Base-by-base conservation (phyloP, 495 filamentous ascomycete species). In the Tuber aestivum region DNA sequence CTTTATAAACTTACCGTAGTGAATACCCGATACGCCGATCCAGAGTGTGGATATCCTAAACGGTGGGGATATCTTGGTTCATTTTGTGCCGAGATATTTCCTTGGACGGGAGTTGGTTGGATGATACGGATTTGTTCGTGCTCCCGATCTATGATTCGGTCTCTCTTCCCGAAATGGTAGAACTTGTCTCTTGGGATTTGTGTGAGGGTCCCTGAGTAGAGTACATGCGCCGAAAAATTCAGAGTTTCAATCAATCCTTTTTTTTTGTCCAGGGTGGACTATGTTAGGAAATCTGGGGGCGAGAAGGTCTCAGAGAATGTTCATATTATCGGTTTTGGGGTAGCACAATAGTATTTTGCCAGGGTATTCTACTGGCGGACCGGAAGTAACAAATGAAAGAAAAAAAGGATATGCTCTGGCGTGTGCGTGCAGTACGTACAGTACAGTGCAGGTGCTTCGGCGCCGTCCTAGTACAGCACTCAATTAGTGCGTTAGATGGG, bases 11-110 rank as follows among this genome's bases (percentile, higher is more conserved):
- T 35, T 65, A 65, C 27, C 56, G 27, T 65, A 7, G 35, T 65
- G 5, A 35, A 65, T 65, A 65, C 56, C 56, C 56, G 56, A 65
- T 65, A 65, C 56, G 56, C 27, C 35, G 56, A 65, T 65, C 56
- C 0, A 16, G 32, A 35, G 56, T 18, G 27, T 1, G 56, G 27
- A 20, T 27, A 65, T 35, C 27, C 3, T 65, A 65, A 65, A 65
- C 27, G 27, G 56, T 20, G 56, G 18, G 14, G 27, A 35, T 35
- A 65, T 65, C 56, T 65, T 65, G 56, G 56, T 65, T 65, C 12
- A 65, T 4, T 65, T 35, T 35, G 18, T 35, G 12, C 32, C 12
- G 32, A 65, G 32, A 65, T 65, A 27, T 65, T 35, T 65, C 14
- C 3, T 65, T 35, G 14, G 27, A 14, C 27, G 27, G 5, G 56